These are phyloP conservation scores for Rhodotorula kratochvilovae DNA, from an alignment of 768 basidiomycete species.

Conservation along the genomic window DNA sequence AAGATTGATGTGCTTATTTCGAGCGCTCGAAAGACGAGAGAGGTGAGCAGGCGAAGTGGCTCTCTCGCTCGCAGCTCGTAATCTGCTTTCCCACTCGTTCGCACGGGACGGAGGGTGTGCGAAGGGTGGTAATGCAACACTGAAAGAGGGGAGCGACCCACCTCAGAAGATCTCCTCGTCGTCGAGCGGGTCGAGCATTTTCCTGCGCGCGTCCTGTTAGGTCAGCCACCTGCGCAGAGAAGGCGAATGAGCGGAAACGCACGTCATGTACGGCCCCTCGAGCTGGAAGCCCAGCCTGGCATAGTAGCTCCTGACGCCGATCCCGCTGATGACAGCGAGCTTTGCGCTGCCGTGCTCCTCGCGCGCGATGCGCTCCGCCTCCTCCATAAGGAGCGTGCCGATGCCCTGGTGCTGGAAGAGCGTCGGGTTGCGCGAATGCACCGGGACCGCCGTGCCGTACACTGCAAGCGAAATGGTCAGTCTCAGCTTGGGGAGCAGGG, in stretches of 20 bases:
- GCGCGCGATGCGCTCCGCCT: slow-evolving; percentile 93
- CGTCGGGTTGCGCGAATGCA: slow-evolving; percentile 93
- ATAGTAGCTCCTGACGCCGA: slow-evolving; percentile 92
- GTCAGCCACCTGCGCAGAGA: background rate
- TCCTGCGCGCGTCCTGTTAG: background rate
- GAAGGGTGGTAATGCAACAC: background rate
- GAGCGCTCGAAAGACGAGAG: no score
- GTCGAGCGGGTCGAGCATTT: slow-evolving; percentile 18
- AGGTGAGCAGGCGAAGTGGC: no score
- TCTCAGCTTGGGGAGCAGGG: background rate
- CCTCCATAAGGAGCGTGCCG: slow-evolving; percentile 96
- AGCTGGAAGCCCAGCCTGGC: slow-evolving; percentile 51
- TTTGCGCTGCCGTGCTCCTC: slow-evolving; percentile 96
- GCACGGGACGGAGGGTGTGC: no score
- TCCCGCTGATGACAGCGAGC: slow-evolving; percentile 94
- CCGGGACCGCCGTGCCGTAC: slow-evolving; percentile 95
- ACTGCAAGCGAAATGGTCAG: slow-evolving; percentile 51
- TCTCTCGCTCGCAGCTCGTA: no score
- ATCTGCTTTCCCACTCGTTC: no score
- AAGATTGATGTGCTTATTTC: no score
- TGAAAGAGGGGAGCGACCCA: background rate
- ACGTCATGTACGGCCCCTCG: slow-evolving; percentile 89
- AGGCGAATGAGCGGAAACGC: background rate
- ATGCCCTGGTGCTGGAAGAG: slow-evolving; percentile 63
- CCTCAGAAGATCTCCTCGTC: slow-evolving; percentile 8